Evolutionary conservation across 2,329 filamentous ascomycete genomes (phyloP).

Genomic region (Plenodomus biglobosus): DNA sequence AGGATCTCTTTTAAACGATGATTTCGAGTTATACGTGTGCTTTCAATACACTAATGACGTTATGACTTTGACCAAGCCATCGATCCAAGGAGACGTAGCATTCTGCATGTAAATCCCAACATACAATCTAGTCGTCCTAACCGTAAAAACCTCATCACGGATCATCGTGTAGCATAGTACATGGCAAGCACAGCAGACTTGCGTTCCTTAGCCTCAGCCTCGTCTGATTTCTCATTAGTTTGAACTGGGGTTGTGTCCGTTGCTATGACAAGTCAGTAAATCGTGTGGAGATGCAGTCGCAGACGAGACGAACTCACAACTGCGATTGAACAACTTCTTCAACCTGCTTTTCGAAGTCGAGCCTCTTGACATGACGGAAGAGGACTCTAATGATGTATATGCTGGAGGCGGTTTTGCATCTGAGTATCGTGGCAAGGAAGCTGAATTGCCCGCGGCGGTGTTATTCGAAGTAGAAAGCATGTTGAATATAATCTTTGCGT

Average conservation of each 20-base stretch:
- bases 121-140: background rate
- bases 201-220: background rate
- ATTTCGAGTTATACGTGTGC: background rate
- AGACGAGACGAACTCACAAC: conserved; percentile 7
- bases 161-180: background rate
- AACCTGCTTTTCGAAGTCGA: conserved; percentile 21
- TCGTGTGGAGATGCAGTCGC: background rate
- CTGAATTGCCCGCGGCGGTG: background rate
- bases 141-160: background rate
- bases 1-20: conserved; percentile 17
- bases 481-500: background rate
- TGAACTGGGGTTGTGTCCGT: background rate
- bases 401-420: conserved; percentile 6
- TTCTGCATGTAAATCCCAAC: background rate
- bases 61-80: background rate
- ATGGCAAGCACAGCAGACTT: background rate
- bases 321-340: conserved; percentile 11
- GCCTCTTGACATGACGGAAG: conserved; percentile 11
- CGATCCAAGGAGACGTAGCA: too few species aligned
- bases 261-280: background rate
- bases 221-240: background rate
- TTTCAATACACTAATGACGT: background rate
- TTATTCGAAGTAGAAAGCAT: conserved; percentile 6
- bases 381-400: conserved; percentile 11
- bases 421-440: conserved; percentile 3